Evolutionary conservation across 1,284 basidiomycete genomes (phyloP), one percentile per base, ranked within the genome.

Genomic region (Ganoderma leucocontextum): DNA sequence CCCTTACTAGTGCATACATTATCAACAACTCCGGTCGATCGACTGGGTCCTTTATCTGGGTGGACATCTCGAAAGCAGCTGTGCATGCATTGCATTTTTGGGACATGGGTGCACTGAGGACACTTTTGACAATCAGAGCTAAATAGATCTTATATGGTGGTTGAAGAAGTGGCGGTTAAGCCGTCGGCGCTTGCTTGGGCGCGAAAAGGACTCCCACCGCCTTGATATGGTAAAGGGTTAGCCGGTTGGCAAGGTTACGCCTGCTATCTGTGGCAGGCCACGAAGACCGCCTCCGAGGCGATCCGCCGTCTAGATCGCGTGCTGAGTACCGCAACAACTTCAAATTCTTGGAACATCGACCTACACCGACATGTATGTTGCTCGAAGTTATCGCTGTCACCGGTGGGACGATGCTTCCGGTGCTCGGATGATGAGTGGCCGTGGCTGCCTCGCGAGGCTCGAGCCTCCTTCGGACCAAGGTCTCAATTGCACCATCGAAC

Each of bases 221-320:
- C 55, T 57, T 19, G 35, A 57, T 57, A 33, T 57, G 55, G 55
- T 36, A 57, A 57, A 57, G 35, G 55, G 55, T 57, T 57, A 36
- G 29, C 25, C 55, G 55, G 55, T 57, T 57, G 55, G 25, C 55
- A 57, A n/a, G 55, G 55, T 12, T 8, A 57, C 55, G 7, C 19
- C 33, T 4, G 6, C 33, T 17, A 33, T 19, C 44, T 47, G 15
- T 47, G 41, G 25, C 22, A 13, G 25, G 10, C 25, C 33, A 15
- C 52, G 52, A 53, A 53, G 25, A 29, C 52, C n/a, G 9, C 12
- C 52, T 22, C 10, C 17, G 35, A 57, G 15, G 33, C 55, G 35
- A 57, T 57, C 33, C 55, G 9, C 55, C 35, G 9, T 57, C 55
- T 57, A 19, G 19, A 35, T 33, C 35, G 33, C 55, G 25, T 35